Base-by-base conservation (phyloP, 495 filamentous ascomycete species). In the Thermochaetoides thermophila region DNA sequence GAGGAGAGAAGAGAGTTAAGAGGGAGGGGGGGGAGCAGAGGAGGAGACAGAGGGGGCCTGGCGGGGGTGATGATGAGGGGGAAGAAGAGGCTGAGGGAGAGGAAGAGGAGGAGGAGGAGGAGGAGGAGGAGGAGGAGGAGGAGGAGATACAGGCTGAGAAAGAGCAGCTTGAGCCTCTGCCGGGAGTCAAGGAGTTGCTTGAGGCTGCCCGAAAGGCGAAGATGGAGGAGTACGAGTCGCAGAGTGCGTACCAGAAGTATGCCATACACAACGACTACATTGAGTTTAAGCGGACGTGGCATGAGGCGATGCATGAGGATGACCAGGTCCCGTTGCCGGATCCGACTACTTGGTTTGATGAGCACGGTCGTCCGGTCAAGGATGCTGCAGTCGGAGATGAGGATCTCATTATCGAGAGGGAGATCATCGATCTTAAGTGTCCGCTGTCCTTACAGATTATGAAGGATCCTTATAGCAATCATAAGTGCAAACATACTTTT, bases 401-500 rank as follows among this genome's bases (percentile, higher is more conserved):
- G 15, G 84, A 94, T 19, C 60, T 94, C 31, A 71, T 74, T 6
- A 73, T 93, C 28, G 64, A 71, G 35, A 60, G 74, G 32, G 79
- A 78, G 43, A 68, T 66, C 12, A 64, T 78, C 40, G 79, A 73
- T 37, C 66, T 83, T 31, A 79, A 75, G 48, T 93, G 85, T 45
- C 83, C 83, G 0, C 48, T 94, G n/a, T 86, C 85, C 1, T 63
- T 92, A 26, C 63, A 66, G 23, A 50, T 64, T n/a, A 82, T 82
- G 61, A 58, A 60, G 17, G 71, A 87, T 29, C 85, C 85, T 0
- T 64, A 67, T 39, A 85, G 70, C n/a, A 84, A 73, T 52, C 67
- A 56, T 3, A 77, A 78, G 43, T 94, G 85, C 59, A 74, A 69
- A 7, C 85, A 94, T 50, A 81, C 69, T 7, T 93, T 92, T 52